These are phyloP conservation scores for Trichoderma aggressivum DNA, from an alignment of 2,329 filamentous ascomycete genomes.

Conservation along the genomic window DNA sequence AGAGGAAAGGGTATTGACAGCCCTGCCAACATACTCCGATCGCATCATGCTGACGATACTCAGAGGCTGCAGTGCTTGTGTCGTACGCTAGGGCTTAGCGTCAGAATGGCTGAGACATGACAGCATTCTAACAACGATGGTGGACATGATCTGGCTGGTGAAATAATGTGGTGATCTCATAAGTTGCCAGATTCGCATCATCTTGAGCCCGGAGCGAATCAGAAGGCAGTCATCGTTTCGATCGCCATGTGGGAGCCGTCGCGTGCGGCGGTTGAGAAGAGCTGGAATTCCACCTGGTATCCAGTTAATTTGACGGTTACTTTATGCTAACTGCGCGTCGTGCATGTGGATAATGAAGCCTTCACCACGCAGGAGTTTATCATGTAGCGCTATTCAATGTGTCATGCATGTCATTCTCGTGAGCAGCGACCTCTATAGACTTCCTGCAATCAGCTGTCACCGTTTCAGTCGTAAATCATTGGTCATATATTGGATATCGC, in stretches of 20 bases:
- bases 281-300: neutral
- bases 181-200: neutral
- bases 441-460: neutral
- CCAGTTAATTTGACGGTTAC: neutral
- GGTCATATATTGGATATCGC: neutral
- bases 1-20: neutral
- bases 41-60: neutral
- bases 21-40: neutral
- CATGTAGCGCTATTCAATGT: neutral
- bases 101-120: neutral
- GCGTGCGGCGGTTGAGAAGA: neutral
- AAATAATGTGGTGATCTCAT: neutral
- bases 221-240: neutral
- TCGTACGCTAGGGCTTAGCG: neutral
- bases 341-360: neutral
- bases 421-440: neutral
- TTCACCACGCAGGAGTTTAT: neutral
- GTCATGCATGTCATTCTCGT: neutral
- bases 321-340: neutral
- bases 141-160: neutral
- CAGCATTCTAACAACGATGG: neutral
- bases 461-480: neutral
- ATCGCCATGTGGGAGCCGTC: neutral
- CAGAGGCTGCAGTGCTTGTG: neutral
- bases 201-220: neutral